Percentiles rank a stretch among this genome's conserved stretches.
These are phyloP conservation scores for Gracilaria gracilis DNA, from an alignment of 23 red algal species.

Conservation along the genomic window DNA sequence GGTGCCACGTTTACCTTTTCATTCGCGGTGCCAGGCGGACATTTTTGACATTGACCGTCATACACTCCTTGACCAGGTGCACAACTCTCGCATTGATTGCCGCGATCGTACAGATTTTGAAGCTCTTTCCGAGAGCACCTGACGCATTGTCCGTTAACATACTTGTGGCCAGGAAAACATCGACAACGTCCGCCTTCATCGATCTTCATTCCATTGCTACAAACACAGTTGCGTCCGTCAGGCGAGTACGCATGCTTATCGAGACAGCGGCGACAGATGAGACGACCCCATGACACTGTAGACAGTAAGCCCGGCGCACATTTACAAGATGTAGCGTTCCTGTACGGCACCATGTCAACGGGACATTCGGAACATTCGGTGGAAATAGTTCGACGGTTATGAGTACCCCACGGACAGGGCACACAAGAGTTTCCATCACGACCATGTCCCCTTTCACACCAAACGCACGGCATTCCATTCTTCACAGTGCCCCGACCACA, in stretches of 20 bases:
- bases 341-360: conserved; percentile 16
- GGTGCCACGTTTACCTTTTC: conserved; percentile 37
- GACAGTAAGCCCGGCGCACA: conserved; percentile 18
- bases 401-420: conserved; percentile 8
- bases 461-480: conserved; percentile 7
- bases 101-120: neutral
- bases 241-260: conserved; percentile 18
- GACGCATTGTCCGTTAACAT: conserved; percentile 14
- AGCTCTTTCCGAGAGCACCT: conserved; percentile 9
- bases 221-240: conserved; percentile 7
- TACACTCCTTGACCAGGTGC: conserved; percentile 12
- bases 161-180: conserved; percentile 37
- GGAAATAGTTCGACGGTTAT: conserved; percentile 13
- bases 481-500: conserved; percentile 15
- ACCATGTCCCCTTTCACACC: conserved; percentile 25
- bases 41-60: conserved; percentile 10
- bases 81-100: conserved; percentile 16
- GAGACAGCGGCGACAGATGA: neutral
- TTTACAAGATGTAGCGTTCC: conserved; percentile 19
- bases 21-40: conserved; percentile 22
- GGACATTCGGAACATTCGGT: conserved; percentile 29
- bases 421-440: conserved; percentile 6
- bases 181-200: conserved; percentile 11
- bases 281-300: neutral
- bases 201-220: conserved; percentile 8